A percentile compares a stretch with the other conserved stretches of the same genome.
phyloP scores from a whole-genome alignment of 805 yeast species.

The Metschnikowia arizonensis region DNA sequence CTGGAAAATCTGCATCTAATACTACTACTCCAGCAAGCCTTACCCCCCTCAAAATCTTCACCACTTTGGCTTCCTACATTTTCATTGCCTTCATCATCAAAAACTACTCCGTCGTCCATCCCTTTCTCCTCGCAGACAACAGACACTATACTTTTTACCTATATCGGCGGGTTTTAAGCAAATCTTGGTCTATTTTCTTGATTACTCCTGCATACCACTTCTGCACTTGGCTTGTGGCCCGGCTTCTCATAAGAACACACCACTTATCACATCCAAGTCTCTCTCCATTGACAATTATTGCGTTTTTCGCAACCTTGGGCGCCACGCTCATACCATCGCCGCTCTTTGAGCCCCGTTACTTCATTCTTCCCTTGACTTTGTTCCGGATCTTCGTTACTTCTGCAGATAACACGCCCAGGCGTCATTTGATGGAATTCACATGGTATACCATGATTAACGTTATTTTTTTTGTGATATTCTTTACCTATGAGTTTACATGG shows the following conservation, averaged over 20 bases:
- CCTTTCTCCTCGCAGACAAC: slow-evolving; percentile 89
- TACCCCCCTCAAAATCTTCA: background rate
- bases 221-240: slow-evolving; percentile 31
- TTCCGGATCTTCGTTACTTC: slow-evolving; percentile 56
- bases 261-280: slow-evolving; percentile 14
- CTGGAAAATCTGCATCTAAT: too few species aligned
- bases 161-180: slow-evolving; percentile 61
- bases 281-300: slow-evolving; percentile 40
- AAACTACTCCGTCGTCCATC: slow-evolving; percentile 73
- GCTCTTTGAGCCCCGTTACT: slow-evolving; percentile 89
- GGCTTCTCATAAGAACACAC: slow-evolving; percentile 2
- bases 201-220: slow-evolving; percentile 72
- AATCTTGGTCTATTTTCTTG: slow-evolving; percentile 43
- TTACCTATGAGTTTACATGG: slow-evolving; percentile 66
- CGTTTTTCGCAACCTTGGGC: slow-evolving; percentile 48
- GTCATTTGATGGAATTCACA: slow-evolving; percentile 46
- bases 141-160: slow-evolving; percentile 90
- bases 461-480: slow-evolving; percentile 51
- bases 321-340: slow-evolving; percentile 84
- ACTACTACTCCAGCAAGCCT: too few species aligned
- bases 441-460: slow-evolving; percentile 62
- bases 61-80: slow-evolving; percentile 6
- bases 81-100: slow-evolving; percentile 47
- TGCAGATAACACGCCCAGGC: slow-evolving; percentile 13
- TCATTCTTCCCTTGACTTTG: slow-evolving; percentile 71